phyloP scores from a whole-genome alignment of 1,284 basidiomycete genomes.

The Sparassis latifolia region DNA sequence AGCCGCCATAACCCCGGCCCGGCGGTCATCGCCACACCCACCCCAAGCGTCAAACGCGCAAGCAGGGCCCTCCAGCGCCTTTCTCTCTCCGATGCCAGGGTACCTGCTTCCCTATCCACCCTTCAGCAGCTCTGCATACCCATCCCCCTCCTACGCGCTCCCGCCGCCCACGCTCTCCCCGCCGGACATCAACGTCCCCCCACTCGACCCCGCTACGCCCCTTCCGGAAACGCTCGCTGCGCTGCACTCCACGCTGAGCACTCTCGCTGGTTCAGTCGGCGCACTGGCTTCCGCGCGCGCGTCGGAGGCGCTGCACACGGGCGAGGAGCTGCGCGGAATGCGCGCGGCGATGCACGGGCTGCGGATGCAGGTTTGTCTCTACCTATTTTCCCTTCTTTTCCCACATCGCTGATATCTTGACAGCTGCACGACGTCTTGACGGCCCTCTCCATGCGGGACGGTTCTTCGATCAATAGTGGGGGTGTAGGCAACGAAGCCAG shows the following conservation, averaged over 20 bases:
- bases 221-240: slow-evolving; percentile 54
- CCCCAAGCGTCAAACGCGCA: slow-evolving; percentile 7
- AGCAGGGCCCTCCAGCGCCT: slow-evolving; percentile 4
- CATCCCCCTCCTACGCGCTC: slow-evolving; percentile 13
- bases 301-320: slow-evolving; percentile 63
- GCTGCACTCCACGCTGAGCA: slow-evolving; percentile 54
- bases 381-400: neutral
- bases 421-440: slow-evolving; percentile 6
- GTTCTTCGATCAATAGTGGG: neutral
- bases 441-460: neutral
- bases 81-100: slow-evolving; percentile 1
- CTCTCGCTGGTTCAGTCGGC: slow-evolving; percentile 41
- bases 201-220: slow-evolving; percentile 52
- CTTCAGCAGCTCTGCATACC: slow-evolving; percentile 8
- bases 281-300: slow-evolving; percentile 19
- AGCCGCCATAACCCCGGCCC: neutral
- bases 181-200: slow-evolving; percentile 39
- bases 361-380: slow-evolving; percentile 62
- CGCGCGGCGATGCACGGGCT: slow-evolving; percentile 72
- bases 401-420: neutral
- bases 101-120: slow-evolving; percentile 1
- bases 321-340: slow-evolving; percentile 72
- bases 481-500: neutral
- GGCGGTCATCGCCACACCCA: slow-evolving; percentile 13
- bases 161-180: slow-evolving; percentile 15